A percentile compares a stretch with the other conserved stretches of the same genome.
Evolutionary conservation across 164 flowering plant species (phyloP).

Genomic region (Vitis amurensis): DNA sequence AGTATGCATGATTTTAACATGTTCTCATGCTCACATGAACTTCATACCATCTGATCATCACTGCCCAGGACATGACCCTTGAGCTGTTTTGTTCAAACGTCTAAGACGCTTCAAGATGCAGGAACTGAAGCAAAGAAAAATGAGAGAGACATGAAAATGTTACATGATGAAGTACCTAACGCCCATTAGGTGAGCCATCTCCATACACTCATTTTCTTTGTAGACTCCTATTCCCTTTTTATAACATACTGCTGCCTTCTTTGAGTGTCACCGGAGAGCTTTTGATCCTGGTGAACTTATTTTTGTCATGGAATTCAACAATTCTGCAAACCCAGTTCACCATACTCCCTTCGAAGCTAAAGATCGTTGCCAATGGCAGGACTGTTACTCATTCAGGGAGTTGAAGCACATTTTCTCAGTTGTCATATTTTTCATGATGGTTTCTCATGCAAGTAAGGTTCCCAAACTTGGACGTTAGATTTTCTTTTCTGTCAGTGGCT

Average conservation of each 20-base stretch:
- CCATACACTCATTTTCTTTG: neutral
- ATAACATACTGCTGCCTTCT: slow-evolving; percentile 5
- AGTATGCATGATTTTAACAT: neutral
- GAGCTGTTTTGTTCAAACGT: slow-evolving; percentile 20
- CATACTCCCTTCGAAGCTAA: neutral
- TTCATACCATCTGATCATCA: neutral
- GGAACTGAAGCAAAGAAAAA: slow-evolving; percentile 1
- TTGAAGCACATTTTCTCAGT: slow-evolving; percentile 16
- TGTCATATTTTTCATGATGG: slow-evolving; percentile 10
- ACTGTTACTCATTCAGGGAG: neutral
- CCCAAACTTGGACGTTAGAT: neutral
- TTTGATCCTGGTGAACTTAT: neutral
- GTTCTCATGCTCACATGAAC: neutral
- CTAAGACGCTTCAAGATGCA: slow-evolving; percentile 28
- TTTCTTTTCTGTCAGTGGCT: neutral
- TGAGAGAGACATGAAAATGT: slow-evolving; percentile 4
- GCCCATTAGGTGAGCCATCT: slow-evolving; percentile 29
- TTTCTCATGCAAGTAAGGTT: slow-evolving; percentile 30
- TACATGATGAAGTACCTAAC: slow-evolving; percentile 9
- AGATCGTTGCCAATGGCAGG: neutral
- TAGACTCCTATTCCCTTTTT: neutral
- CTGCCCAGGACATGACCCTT: neutral
- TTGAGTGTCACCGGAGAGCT: neutral
- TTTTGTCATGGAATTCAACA: slow-evolving; percentile 10
- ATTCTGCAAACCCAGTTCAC: neutral